A percentile compares a stretch with the other conserved stretches of the same genome.
These are phyloP conservation scores for Apiospora hydei DNA, from an alignment of 2,329 filamentous ascomycete species.

Conservation along the genomic window DNA sequence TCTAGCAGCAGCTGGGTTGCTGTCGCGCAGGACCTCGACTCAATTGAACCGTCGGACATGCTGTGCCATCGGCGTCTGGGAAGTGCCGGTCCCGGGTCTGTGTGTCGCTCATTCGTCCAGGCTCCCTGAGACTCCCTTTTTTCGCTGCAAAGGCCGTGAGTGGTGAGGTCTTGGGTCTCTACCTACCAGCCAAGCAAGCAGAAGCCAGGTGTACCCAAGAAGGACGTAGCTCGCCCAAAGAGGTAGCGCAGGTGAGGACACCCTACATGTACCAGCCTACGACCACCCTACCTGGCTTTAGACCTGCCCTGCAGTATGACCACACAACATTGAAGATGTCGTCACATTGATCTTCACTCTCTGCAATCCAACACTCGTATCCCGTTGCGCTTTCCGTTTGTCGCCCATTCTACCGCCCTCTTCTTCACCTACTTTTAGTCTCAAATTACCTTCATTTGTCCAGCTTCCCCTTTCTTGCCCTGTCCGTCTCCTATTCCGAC, in stretches of 20 bases:
- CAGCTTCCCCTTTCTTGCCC: not conserved
- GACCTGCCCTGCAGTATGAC: slow-evolving; percentile 14
- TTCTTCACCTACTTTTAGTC: not conserved
- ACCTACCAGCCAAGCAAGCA: not conserved
- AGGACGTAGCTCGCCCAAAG: not conserved
- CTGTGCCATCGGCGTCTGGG: not conserved
- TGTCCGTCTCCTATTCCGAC: not conserved
- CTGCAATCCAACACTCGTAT: not conserved
- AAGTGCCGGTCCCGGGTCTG: not conserved
- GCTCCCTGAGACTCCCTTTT: not conserved
- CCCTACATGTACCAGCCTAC: not conserved
- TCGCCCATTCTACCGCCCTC: not conserved
- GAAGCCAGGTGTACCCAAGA: slow-evolving; percentile 6
- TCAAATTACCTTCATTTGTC: slow-evolving; percentile 5
- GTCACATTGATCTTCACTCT: slow-evolving; percentile 23
- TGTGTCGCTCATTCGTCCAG: not conserved
- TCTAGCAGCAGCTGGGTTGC: too few species aligned
- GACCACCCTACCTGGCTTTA: not conserved
- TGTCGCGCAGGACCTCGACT: not conserved
- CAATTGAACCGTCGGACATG: not conserved
- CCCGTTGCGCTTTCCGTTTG: not conserved
- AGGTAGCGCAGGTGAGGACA: slow-evolving; percentile 1
- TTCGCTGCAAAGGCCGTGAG: not conserved
- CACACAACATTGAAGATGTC: slow-evolving; percentile 19
- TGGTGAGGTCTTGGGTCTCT: too few species aligned